A percentile compares a stretch with the other conserved stretches of the same genome.
Conservation (phyloP, 768 basidiomycete genomes). For the Termitomyces sp. region DNA sequence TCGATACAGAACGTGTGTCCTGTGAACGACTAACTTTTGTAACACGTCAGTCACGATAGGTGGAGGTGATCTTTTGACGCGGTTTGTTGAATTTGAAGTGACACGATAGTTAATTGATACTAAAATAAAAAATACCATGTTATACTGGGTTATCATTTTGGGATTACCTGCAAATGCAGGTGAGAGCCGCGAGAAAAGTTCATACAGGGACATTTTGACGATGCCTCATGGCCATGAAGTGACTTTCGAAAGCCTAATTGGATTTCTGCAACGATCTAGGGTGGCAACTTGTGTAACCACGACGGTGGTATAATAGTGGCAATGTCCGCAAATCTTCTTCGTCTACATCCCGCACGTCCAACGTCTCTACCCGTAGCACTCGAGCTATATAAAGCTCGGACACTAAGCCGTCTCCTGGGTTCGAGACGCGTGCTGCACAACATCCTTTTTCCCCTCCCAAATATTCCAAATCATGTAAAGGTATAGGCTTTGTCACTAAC, state of each 20-base stretch:
- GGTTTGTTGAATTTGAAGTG: conserved; percentile 31
- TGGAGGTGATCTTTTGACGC: conserved; percentile 26
- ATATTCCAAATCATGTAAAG: conserved; percentile 50
- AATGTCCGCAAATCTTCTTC: conserved; percentile 28
- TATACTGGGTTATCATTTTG: background rate
- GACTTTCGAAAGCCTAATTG: conserved; percentile 1
- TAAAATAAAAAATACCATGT: background rate
- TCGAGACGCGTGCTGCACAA: conserved; percentile 8
- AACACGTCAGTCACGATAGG: conserved; percentile 25
- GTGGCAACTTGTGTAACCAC: conserved; percentile 49
- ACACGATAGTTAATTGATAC: background rate
- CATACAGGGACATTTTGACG: background rate
- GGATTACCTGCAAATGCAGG: background rate
- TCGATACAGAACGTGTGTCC: background rate
- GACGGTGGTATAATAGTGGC: conserved; percentile 63
- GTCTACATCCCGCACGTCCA: conserved; percentile 17
- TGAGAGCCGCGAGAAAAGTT: background rate
- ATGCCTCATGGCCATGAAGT: background rate
- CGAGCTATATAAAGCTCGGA: conserved; percentile 80
- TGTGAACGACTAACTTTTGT: background rate
- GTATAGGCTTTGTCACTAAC: conserved; percentile 55
- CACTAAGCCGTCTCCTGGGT: conserved; percentile 15
- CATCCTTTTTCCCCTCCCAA: conserved; percentile 20
- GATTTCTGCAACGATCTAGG: conserved; percentile 7
- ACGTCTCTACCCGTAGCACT: conserved; percentile 57